Evolutionary conservation across 108 stramenopile genomes (phyloP).

Genomic region (Asterionellopsis glacialis): DNA sequence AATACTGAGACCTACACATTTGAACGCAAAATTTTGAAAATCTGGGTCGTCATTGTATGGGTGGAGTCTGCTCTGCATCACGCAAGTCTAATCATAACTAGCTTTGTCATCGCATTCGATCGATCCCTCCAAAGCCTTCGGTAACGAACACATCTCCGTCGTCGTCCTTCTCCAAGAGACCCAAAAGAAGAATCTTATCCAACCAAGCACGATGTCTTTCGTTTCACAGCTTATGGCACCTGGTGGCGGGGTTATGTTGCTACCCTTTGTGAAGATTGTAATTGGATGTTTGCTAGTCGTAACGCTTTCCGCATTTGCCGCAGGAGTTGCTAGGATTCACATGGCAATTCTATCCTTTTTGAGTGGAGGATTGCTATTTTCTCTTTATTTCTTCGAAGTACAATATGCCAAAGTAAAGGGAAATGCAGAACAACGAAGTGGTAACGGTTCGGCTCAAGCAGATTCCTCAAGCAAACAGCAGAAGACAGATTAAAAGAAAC

Average conservation of each 20-base stretch:
- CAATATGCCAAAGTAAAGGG: slow-evolving; percentile 71
- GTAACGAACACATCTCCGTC: too few species aligned
- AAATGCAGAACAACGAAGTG: slow-evolving; percentile 13
- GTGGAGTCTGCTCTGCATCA: too few species aligned
- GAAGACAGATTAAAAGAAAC: neutral
- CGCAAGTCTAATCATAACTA: too few species aligned
- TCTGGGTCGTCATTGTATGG: too few species aligned
- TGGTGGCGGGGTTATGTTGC: slow-evolving; percentile 79
- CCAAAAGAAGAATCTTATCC: too few species aligned
- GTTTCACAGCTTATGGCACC: slow-evolving; percentile 69
- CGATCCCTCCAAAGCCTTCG: too few species aligned
- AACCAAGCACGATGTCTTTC: slow-evolving; percentile 15
- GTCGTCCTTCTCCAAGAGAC: too few species aligned
- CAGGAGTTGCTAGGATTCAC: slow-evolving; percentile 77
- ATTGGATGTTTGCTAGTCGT: slow-evolving; percentile 59
- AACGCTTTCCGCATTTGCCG: slow-evolving; percentile 43
- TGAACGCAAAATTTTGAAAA: too few species aligned
- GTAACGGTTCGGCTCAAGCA: slow-evolving; percentile 47
- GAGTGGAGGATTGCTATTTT: slow-evolving; percentile 60
- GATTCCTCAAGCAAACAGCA: slow-evolving; percentile 3
- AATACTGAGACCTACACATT: too few species aligned
- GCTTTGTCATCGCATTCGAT: too few species aligned
- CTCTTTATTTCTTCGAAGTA: slow-evolving; percentile 70
- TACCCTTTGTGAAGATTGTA: slow-evolving; percentile 77
- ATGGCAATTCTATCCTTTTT: slow-evolving; percentile 78